Conservation (phyloP, 2,329 filamentous ascomycete species). For the Botrytis hyacinthi region DNA sequence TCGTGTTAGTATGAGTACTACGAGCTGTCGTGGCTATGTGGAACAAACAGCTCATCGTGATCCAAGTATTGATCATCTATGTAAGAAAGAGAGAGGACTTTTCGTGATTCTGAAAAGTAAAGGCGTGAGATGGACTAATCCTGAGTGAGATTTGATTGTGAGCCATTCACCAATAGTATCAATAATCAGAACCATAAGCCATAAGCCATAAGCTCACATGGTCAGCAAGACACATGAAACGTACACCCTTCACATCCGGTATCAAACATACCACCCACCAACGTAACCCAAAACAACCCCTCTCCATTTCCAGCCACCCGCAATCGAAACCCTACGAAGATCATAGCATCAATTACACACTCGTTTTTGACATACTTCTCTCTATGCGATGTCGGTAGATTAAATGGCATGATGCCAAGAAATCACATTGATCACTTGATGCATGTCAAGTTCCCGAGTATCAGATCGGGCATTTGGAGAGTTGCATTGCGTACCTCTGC, state of each 20-base stretch:
- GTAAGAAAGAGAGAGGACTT: background rate
- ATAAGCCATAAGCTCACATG: background rate
- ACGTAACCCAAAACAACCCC: background rate
- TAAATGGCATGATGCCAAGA: slow-evolving; percentile 12
- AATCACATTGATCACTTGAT: slow-evolving; percentile 7
- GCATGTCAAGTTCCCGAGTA: background rate
- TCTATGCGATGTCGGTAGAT: background rate
- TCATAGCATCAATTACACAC: background rate
- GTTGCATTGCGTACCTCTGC: background rate
- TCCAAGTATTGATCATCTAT: background rate
- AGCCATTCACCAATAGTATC: background rate
- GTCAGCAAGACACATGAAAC: background rate
- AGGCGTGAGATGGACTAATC: background rate
- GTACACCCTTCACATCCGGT: background rate
- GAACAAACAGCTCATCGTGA: too few species aligned
- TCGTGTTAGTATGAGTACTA: too few species aligned
- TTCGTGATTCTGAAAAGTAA: background rate
- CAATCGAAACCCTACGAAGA: background rate
- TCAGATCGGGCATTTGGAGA: background rate
- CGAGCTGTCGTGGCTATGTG: background rate
- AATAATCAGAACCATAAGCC: background rate
- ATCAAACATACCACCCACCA: background rate
- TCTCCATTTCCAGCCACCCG: background rate
- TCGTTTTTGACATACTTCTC: background rate
- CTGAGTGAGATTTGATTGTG: too few species aligned